Evolutionary conservation across 805 yeast species (phyloP), one percentile per base, ranked within the genome.

Genomic region (Scheffersomyces stipitis): DNA sequence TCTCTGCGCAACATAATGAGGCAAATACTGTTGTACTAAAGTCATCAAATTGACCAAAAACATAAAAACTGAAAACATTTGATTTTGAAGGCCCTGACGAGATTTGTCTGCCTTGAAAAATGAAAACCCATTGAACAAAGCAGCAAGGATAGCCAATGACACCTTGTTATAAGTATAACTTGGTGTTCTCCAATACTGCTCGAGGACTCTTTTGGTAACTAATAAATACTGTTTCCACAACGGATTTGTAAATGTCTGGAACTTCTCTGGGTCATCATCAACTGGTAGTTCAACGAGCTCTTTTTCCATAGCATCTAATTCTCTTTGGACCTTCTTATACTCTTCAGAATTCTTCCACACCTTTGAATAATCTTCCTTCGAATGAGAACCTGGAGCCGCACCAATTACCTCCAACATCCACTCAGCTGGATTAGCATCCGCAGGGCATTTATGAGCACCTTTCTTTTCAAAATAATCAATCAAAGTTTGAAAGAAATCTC

Each of bases 31-130:
- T 44, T 80, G 76, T 33, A 78, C 51, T 44, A 79, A 48, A 17
- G 83, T 78, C 41, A 70, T 69, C 59, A 78, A 68, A 32, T 74
- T 62, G 45, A 76, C 70, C 26, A 76, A 53, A 50, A 78, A 72
- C 86, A 83, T 81, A 65, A 84, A 84, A 29, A 81, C 53, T 2
- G 87, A 69, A 48, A 82, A 75, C 86, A 84, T 79, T 64, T 82
- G 84, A 56, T 51, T 86, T 83, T 77, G 56, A 18, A 50, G 34
- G 5, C 56, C 57, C 32, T 46, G 50, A 27, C 56, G 17, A 10
- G 87, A 73, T 4, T 70, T 71, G 36, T 32, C 34, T 51, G 86
- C 83, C 39, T 79, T 80, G 60, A 73, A 81, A 58, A 80, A 80
- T 5, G 84, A 73, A 56, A 85, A 84, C 24, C 93, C 93, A 42